A percentile compares a stretch with the other conserved stretches of the same genome.
Evolutionary conservation across 2,329 filamentous ascomycete genomes (phyloP).

Genomic region (Neonectria ditissima): DNA sequence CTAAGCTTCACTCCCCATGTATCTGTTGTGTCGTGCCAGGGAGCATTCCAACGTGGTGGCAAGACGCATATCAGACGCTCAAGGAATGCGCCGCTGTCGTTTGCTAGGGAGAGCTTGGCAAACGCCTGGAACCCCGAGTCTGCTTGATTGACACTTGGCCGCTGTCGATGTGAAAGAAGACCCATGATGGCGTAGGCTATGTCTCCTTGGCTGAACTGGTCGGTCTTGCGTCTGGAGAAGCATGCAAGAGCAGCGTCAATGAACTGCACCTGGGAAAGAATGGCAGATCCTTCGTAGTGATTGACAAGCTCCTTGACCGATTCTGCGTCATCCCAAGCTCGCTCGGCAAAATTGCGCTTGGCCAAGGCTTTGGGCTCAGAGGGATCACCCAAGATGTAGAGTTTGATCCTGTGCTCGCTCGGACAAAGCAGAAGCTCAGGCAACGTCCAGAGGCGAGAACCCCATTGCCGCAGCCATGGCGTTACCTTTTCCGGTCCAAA

Average conservation of each 20-base stretch:
- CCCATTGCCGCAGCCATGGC: constrained; percentile 55
- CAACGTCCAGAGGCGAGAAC: constrained; percentile 59
- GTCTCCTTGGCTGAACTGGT: constrained; percentile 53
- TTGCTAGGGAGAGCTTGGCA: constrained; percentile 58
- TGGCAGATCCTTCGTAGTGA: constrained; percentile 57
- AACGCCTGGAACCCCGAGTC: constrained; percentile 61
- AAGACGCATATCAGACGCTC: constrained; percentile 53
- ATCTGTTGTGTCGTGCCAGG: no score
- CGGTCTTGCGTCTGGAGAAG: constrained; percentile 52
- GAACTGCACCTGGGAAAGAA: constrained; percentile 55
- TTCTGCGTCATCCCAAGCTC: constrained; percentile 55
- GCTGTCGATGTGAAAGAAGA: constrained; percentile 46
- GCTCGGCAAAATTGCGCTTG: constrained; percentile 55
- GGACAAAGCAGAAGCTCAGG: constrained; percentile 51
- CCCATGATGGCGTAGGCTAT: constrained; percentile 61
- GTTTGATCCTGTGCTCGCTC: constrained; percentile 29
- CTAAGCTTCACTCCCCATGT: no score
- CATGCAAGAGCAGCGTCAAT: constrained; percentile 48
- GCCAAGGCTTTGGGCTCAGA: constrained; percentile 39
- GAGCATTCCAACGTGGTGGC: no score
- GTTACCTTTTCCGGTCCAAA: constrained; percentile 35
- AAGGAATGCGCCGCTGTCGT: constrained; percentile 58
- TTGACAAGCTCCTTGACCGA: constrained; percentile 56
- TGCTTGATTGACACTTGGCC: constrained; percentile 51
- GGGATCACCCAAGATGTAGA: constrained; percentile 26